Conservation (phyloP, 108 stramenopile species). For the Nitzschia inconspicua region DNA sequence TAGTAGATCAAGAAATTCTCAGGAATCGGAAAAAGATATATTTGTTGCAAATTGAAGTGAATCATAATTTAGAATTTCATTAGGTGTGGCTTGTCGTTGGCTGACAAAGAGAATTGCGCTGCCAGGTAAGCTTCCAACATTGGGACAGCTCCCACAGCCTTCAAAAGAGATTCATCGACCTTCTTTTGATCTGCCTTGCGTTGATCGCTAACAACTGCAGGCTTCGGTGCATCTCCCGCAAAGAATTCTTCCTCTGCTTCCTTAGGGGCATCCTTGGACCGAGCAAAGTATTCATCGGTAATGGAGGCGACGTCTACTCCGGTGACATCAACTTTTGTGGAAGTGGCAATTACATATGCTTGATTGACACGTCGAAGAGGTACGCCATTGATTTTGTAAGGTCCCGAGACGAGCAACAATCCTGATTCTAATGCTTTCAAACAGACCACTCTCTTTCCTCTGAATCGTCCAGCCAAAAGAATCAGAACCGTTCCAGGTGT, state of each 20-base stretch:
- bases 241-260: constrained; percentile 90
- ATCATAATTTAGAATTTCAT: constrained; percentile 90
- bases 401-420: constrained; percentile 96
- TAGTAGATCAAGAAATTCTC: too few species aligned
- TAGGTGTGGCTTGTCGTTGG: constrained; percentile 93
- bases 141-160: constrained; percentile 62
- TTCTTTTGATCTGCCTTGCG: constrained; percentile 94
- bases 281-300: constrained; percentile 93
- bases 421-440: constrained; percentile 96
- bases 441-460: constrained; percentile 98
- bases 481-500: constrained; percentile 98
- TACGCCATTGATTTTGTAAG: constrained; percentile 98
- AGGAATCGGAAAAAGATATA: background rate
- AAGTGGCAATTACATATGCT: constrained; percentile 98
- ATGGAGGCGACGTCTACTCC: constrained; percentile 83
- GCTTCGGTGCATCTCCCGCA: constrained; percentile 77
- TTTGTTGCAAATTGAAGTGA: background rate
- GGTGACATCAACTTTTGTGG: constrained; percentile 91
- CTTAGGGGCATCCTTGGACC: constrained; percentile 53
- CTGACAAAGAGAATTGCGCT: constrained; percentile 87
- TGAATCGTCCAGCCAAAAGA: constrained; percentile 97
- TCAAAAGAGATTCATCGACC: constrained; percentile 88
- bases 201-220: constrained; percentile 84
- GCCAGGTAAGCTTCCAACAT: constrained; percentile 95
- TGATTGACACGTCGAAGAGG: constrained; percentile 98